Conservation (phyloP, 2,329 filamentous ascomycete species). For the Xylaria hypoxylon region DNA sequence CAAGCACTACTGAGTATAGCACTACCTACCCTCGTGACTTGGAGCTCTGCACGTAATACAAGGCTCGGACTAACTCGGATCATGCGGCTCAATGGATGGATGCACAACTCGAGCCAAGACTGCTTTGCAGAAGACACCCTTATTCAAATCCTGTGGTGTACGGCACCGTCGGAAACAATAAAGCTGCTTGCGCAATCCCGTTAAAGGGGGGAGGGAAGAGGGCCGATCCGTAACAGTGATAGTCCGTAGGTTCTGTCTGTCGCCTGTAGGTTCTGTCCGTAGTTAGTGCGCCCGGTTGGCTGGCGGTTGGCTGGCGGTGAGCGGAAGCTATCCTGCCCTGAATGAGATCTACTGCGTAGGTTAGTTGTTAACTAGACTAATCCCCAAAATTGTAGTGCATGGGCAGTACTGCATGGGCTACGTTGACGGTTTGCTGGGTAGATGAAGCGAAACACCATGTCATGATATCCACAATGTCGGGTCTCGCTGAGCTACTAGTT, state of each 20-base stretch:
- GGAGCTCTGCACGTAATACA: conserved; percentile 10
- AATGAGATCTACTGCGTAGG: not conserved
- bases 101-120: not conserved
- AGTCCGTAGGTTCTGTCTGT: conserved; percentile 5
- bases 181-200: not conserved
- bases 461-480: conserved; percentile 9
- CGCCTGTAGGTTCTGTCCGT: conserved; percentile 2
- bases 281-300: too few species aligned
- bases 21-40: conserved; percentile 13
- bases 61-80: conserved; percentile 3
- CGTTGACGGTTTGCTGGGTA: conserved; percentile 6
- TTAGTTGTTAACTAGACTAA: not conserved
- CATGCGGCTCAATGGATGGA: conserved; percentile 26
- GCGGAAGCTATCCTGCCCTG: not conserved
- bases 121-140: conserved; percentile 10
- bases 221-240: conserved; percentile 11
- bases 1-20: too few species aligned
- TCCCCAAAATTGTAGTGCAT: not conserved
- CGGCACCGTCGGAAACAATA: not conserved
- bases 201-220: not conserved
- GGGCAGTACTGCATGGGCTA: conserved; percentile 1
- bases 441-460: conserved; percentile 3
- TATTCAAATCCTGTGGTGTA: conserved; percentile 15
- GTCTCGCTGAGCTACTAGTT: not conserved
- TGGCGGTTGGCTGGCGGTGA: conserved; percentile 17